Base-by-base conservation (phyloP, 2,329 filamentous ascomycete species). In the Clonostachys rhizophaga region DNA sequence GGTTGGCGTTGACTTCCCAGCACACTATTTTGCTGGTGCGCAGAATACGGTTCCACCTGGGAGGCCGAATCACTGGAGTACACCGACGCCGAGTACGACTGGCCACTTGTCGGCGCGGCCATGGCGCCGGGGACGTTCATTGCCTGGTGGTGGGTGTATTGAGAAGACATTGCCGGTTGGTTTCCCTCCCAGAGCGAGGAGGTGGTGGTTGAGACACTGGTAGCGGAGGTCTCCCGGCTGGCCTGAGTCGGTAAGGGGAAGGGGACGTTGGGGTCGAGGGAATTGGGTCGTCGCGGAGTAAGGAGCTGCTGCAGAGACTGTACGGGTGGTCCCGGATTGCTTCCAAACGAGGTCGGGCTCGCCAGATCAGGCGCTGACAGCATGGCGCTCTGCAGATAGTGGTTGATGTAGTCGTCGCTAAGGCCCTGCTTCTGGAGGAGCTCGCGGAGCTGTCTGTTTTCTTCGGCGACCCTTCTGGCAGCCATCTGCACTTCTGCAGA, bases 401-500 rank as follows among this genome's bases (percentile, higher is more conserved):
- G 60, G 43, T 74, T 65, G 48, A 87, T 75, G 40, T 78, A 75
- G 8, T 72, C 67, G 49, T 84, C 78, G 40, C 67, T 62, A 18
- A 87, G 66, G 4, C 85, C 84, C 53, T 78, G 69, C 40, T 74
- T 66, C 45, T 71, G 68, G 34, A 89, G 71, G 16, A 90, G 68
- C 14, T 67, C 67, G 18, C 84, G 74, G 47, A 91, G 70, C 46
- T 76, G 76, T 49, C 69, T 75, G 61, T 91, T 91, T 63, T 91
- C 86, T 14, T 85, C 81, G 5, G 81, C 75, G 4, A 90, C 87
- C 47, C 70, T 78, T 47, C 84, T 72, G 3, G 86, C 87, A 1
- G 86, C 87, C 44, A 75, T 68, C 59, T 91, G 87, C 11, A 91
- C 81, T 58, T 89, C 85, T n/a, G 76, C 70, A 1, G 83, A 85